These are phyloP conservation scores for Biancaea sappan DNA, from an alignment of 306 rosid genomes.

Conservation along the genomic window DNA sequence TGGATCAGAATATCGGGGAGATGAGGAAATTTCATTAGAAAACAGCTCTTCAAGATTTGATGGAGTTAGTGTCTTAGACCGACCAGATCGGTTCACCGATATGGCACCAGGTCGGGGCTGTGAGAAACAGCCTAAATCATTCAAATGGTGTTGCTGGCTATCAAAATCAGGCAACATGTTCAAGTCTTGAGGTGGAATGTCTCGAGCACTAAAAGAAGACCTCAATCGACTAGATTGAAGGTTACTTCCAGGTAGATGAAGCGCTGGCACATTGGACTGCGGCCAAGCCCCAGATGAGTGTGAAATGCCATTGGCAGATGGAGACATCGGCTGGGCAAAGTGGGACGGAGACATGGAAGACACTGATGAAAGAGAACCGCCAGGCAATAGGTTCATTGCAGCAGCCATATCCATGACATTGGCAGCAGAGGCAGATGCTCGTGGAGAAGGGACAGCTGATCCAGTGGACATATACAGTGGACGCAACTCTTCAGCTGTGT, in stretches of 20 bases:
- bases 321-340: constrained; percentile 77
- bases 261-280: constrained; percentile 85
- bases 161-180: constrained; percentile 59
- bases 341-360: constrained; percentile 78
- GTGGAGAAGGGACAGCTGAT: constrained; percentile 83
- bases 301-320: constrained; percentile 63
- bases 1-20: constrained; percentile 79
- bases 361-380: constrained; percentile 81
- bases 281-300: constrained; percentile 67
- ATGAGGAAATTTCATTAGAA: constrained; percentile 71
- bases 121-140: constrained; percentile 67
- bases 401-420: constrained; percentile 97
- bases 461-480: constrained; percentile 87
- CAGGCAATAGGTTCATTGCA: constrained; percentile 77
- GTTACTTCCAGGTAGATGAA: constrained; percentile 83
- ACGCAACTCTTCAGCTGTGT: constrained; percentile 72
- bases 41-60: constrained; percentile 85
- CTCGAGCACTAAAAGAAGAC: constrained; percentile 84
- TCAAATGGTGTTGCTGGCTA: constrained; percentile 66
- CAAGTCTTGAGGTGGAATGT: constrained; percentile 59
- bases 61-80: constrained; percentile 73
- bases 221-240: constrained; percentile 87
- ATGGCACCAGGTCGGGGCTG: constrained; percentile 53
- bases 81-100: constrained; percentile 56
- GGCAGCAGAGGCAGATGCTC: constrained; percentile 64